These are phyloP conservation scores for Orobanche coerulescens DNA, from an alignment of 257 asterid genomes.

Conservation along the genomic window DNA sequence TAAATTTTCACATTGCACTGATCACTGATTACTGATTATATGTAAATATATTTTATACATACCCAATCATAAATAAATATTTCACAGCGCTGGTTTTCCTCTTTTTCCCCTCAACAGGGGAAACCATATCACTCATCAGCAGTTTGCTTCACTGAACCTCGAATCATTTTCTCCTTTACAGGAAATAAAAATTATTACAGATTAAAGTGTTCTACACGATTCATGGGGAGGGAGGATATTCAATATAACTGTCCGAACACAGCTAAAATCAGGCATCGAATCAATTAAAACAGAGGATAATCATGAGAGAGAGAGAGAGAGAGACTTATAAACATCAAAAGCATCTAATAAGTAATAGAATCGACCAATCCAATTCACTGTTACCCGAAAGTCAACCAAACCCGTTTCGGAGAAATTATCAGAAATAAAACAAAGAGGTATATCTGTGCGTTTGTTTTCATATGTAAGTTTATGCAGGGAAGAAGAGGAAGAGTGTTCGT, in stretches of 20 bases:
- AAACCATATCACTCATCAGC: conserved; percentile 6
- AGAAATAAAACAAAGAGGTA: neutral
- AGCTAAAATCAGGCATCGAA: conserved; percentile 19
- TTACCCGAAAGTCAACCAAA: conserved; percentile 30
- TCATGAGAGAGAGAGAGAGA: too few relatives aligned
- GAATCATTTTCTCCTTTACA: neutral
- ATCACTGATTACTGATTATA: conserved; percentile 1
- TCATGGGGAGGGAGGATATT: neutral
- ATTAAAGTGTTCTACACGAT: conserved; percentile 15
- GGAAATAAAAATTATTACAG: neutral
- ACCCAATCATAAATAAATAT: neutral
- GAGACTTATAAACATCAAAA: too few relatives aligned
- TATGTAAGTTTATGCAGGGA: conserved; percentile 5
- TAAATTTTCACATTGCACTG: neutral
- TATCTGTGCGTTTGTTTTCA: neutral
- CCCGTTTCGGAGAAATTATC: conserved; percentile 2
- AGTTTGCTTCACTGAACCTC: conserved; percentile 7
- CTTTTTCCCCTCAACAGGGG: neutral
- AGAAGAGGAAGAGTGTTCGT: neutral
- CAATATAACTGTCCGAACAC: conserved; percentile 4
- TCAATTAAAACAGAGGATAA: too few relatives aligned
- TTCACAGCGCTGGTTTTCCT: neutral
- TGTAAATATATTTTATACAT: neutral
- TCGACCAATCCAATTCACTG: conserved; percentile 24
- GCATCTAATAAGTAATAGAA: conserved; percentile 16